These are phyloP conservation scores for Phallus indusiatus DNA, from an alignment of 768 basidiomycete species.

Conservation along the genomic window DNA sequence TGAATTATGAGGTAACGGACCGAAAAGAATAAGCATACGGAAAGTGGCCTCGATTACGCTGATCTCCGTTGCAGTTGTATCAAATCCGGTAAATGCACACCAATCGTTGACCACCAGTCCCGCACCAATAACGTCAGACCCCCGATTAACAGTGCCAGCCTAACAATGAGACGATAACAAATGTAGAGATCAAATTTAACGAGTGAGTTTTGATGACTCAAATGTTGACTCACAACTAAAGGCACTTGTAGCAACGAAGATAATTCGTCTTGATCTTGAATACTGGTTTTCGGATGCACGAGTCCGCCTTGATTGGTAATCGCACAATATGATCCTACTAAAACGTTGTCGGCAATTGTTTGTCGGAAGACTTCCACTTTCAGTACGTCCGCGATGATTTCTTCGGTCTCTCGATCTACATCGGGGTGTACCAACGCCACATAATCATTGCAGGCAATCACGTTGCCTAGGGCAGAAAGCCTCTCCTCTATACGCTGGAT, in stretches of 20 bases:
- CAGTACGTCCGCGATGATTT: conserved; percentile 98
- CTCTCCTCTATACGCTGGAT: conserved; percentile 97
- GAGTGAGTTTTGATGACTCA: neutral
- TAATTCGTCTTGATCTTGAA: conserved; percentile 96
- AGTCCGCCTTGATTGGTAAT: conserved; percentile 96
- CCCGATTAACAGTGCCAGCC: conserved; percentile 98
- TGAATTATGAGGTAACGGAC: neutral
- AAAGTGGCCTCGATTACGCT: conserved; percentile 97
- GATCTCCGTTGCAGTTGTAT: conserved; percentile 99
- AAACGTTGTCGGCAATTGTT: conserved; percentile 92
- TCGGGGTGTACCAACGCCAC: conserved; percentile 99
- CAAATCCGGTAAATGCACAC: conserved; percentile 98
- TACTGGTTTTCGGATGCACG: conserved; percentile 94
- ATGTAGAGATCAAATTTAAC: neutral
- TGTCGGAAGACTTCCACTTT: conserved; percentile 99
- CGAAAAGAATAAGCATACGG: conserved; percentile 47
- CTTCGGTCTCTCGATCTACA: conserved; percentile 95
- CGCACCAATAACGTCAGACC: conserved; percentile 95
- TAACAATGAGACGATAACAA: conserved; percentile 23
- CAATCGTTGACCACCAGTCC: conserved; percentile 98
- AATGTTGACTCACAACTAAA: conserved; percentile 61
- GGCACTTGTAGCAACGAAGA: conserved; percentile 91
- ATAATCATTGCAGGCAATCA: conserved; percentile 97
- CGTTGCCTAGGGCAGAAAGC: conserved; percentile 93
- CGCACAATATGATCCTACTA: conserved; percentile 93